phyloP scores from a whole-genome alignment of 2,329 filamentous ascomycete genomes.

The Neonectria punicea region DNA sequence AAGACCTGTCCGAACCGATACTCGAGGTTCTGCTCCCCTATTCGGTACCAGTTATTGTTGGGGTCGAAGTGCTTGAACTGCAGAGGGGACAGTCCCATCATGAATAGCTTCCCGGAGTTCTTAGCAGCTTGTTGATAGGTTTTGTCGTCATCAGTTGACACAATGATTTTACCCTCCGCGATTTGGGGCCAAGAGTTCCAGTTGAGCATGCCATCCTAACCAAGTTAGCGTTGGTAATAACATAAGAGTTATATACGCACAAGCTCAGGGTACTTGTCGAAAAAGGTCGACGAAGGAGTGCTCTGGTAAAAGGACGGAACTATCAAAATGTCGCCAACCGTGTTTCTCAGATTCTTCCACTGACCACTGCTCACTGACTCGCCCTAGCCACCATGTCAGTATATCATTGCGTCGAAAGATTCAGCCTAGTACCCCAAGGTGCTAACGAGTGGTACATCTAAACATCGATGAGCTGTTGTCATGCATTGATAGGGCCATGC shows the following conservation, averaged over 20 bases:
- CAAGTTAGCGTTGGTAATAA: background rate
- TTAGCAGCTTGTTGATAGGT: constrained; percentile 14
- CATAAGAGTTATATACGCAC: background rate
- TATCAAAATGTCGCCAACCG: constrained; percentile 17
- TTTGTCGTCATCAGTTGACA: constrained; percentile 12
- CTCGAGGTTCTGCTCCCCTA: constrained; percentile 20
- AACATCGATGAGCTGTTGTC: background rate
- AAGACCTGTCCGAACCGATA: constrained; percentile 19
- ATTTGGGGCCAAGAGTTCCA: constrained; percentile 23
- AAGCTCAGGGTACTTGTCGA: constrained; percentile 14
- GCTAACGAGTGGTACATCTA: constrained; percentile 17
- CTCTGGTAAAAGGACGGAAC: constrained; percentile 16
- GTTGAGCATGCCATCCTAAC: constrained; percentile 20
- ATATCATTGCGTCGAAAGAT: background rate
- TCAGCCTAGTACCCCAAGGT: constrained; percentile 11
- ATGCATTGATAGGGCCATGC: background rate
- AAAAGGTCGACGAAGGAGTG: constrained; percentile 12
- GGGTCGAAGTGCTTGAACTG: constrained; percentile 23
- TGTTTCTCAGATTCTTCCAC: constrained; percentile 13
- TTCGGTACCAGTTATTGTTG: constrained; percentile 17
- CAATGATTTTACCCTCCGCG: constrained; percentile 8
- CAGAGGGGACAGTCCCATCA: constrained; percentile 23
- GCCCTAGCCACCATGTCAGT: constrained; percentile 1
- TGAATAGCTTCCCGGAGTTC: constrained; percentile 19
- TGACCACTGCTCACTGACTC: constrained; percentile 9